Conservation (phyloP, 345 rosid species). For the Brassica cretica region DNA sequence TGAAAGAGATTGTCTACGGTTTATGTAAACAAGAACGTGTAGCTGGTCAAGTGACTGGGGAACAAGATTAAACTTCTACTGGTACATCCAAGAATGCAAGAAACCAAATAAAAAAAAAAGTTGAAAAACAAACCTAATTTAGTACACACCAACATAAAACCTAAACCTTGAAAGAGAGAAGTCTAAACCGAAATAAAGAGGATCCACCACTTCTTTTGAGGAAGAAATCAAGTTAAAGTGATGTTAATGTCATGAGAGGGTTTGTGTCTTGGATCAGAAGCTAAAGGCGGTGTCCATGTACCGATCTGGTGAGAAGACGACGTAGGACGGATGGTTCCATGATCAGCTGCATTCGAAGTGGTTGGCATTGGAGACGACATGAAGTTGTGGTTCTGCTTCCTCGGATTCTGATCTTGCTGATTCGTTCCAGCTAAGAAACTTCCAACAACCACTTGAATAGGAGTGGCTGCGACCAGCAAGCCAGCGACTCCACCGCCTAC, state of each 20-base stretch:
- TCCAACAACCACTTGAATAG: slow-evolving; percentile 91
- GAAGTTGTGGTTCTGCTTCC: slow-evolving; percentile 53
- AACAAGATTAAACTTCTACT: slow-evolving; percentile 14
- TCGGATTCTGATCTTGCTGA: slow-evolving; percentile 68
- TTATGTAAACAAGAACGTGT: background rate
- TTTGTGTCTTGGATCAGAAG: slow-evolving; percentile 26
- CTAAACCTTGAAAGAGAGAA: slow-evolving; percentile 22
- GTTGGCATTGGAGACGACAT: slow-evolving; percentile 39
- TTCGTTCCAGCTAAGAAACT: slow-evolving; percentile 69
- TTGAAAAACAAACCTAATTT: slow-evolving; percentile 15
- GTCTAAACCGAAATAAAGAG: slow-evolving; percentile 3
- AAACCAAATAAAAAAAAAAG: background rate
- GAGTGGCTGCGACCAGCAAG: slow-evolving; percentile 79
- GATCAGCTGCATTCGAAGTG: slow-evolving; percentile 44
- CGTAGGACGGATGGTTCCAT: slow-evolving; percentile 36
- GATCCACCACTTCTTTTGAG: background rate
- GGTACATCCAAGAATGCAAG: slow-evolving; percentile 12
- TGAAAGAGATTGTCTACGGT: background rate
- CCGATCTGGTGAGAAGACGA: slow-evolving; percentile 17
- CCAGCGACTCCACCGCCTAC: slow-evolving; percentile 96
- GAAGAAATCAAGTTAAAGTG: slow-evolving; percentile 21
- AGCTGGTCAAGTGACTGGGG: background rate
- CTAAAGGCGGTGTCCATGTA: slow-evolving; percentile 27
- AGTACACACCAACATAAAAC: slow-evolving; percentile 24
- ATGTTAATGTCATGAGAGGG: slow-evolving; percentile 36